Conservation (phyloP, 176 grass and related monocot species). For the Oryza glumipatula region DNA sequence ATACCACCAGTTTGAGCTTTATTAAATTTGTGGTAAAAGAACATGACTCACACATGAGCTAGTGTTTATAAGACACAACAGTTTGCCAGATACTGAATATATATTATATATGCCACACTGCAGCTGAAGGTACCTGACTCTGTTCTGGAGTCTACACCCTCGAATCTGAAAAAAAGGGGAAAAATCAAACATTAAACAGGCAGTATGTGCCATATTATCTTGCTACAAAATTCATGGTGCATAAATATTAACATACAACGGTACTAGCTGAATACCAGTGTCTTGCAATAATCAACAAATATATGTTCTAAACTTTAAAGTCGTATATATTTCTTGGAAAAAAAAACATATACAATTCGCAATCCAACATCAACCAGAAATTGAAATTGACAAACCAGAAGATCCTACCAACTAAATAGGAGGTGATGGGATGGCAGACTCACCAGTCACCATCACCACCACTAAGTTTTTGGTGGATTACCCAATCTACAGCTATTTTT, state of each 20-base stretch:
- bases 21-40: background rate
- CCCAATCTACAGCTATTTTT: too few species aligned
- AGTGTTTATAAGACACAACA: background rate
- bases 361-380: background rate
- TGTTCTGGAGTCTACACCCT: conserved; percentile 66
- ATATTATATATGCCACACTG: conserved; percentile 2
- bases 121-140: conserved; percentile 56
- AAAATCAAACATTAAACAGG: conserved; percentile 33
- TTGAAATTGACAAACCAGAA: background rate
- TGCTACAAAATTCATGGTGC: background rate
- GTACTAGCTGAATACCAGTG: background rate
- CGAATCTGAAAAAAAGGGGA: conserved; percentile 50
- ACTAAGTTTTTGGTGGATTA: too few species aligned
- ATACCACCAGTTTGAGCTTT: background rate
- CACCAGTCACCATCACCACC: too few species aligned
- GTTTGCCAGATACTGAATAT: conserved; percentile 2
- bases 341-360: background rate
- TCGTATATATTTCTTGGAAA: background rate
- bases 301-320: background rate
- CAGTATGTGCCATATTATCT: background rate
- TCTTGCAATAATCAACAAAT: background rate
- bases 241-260: background rate
- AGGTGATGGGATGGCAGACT: too few species aligned
- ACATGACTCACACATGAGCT: background rate
- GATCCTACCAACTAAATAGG: too few species aligned